Base-by-base conservation (phyloP, 768 basidiomycete species). In the Mycena rebaudengoi region DNA sequence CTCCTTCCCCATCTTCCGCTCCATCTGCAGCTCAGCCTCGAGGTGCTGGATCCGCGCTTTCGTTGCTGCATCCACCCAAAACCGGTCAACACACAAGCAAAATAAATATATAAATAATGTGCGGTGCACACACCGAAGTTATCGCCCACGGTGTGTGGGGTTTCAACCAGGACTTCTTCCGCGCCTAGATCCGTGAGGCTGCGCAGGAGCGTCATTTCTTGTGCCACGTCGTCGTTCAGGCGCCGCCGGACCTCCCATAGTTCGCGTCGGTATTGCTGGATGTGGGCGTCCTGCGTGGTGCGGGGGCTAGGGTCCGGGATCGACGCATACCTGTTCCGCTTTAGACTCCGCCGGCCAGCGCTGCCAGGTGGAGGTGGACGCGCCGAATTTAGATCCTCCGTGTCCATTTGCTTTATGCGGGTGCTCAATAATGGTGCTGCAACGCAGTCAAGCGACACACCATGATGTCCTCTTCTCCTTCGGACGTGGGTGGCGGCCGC, bases 241-340 rank as follows among this genome's bases (percentile, higher is more conserved):
- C 71, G 65, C 23, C 65, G 60, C 2, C 74, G 73, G 13, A 72
- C 70, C 8, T 76, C 73, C 69, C 66, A 68, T 11, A 80, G 67
- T 44, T 75, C 75, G 23, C 64, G 69, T 29, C 41, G 70, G 26
- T 80, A 55, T 0, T 5, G 25, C 7, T 40, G 33, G 12, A 43
- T 37, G 2, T 67, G 56, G 3, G 51, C n/a, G 1, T 48, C 21
- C 30, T 23, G 49, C 32, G 61, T 32, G 20, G 25, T 32, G 32
- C 23, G 50, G 23, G 12, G 21, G 46, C 11, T 25, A 28, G 4
- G 16, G n/a, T 25, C 4, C 13, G 26, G 30, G 33, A 28, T 46
- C 13, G 32, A n/a, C 8, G 49, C 29, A 16, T 57, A 57, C 11
- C 62, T 41, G 16, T 53, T 49, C 25, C 61, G 52, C 2, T 49